Percentiles rank a stretch among this genome's conserved stretches.
Conservation (phyloP, 2,329 filamentous ascomycete genomes). For the Colletotrichum higginsianum region DNA sequence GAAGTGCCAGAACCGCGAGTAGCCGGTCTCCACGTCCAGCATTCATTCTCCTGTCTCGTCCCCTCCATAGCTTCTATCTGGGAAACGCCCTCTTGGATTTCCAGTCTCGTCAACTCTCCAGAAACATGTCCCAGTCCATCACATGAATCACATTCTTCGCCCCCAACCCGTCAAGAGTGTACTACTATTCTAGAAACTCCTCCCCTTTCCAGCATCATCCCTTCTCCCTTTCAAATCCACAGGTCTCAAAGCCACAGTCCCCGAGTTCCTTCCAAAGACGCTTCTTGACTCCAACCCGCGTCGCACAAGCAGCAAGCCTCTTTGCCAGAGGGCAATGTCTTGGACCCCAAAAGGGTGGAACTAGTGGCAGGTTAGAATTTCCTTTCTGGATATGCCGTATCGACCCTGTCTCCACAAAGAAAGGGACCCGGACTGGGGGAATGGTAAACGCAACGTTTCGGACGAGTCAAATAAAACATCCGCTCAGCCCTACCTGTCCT, state of each 20-base stretch:
- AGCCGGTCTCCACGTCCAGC: not conserved
- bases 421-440: not conserved
- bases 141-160: too few relatives aligned
- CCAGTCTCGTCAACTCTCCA: not conserved
- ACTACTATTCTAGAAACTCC: not conserved
- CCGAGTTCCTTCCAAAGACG: not conserved
- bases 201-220: not conserved
- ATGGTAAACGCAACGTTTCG: not conserved
- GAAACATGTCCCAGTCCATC: too few relatives aligned
- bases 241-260: not conserved
- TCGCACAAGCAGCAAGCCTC: constrained; percentile 4
- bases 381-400: too few relatives aligned
- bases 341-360: not conserved
- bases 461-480: not conserved
- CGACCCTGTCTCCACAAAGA: too few relatives aligned
- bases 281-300: not conserved
- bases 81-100: not conserved
- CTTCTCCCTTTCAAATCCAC: not conserved
- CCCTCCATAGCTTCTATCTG: not conserved
- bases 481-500: not conserved
- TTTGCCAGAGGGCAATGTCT: not conserved
- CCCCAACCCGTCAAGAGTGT: too few relatives aligned
- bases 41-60: not conserved
- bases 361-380: not conserved
- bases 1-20: not conserved